Base-by-base conservation (phyloP, 805 yeast species). In the Metschnikowia lochheadii region DNA sequence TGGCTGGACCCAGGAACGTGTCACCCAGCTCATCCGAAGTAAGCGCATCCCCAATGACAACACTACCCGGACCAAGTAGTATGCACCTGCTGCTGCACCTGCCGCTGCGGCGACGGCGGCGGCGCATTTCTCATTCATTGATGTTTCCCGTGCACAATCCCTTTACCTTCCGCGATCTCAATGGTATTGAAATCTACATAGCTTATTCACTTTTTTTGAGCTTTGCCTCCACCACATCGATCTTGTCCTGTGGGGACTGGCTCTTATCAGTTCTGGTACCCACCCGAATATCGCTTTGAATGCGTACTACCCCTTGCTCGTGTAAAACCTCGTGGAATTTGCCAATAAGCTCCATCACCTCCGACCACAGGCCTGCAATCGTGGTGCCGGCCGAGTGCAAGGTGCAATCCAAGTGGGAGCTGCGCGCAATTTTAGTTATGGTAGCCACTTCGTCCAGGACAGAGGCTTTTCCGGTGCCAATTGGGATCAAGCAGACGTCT, bases 341-440 rank as follows among this genome's bases (percentile, higher is more conserved):
- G 6, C 96, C 96, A 59, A 89, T 85, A 48, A 88, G 68, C 33
- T 76, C 80, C 82, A 83, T 85, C 1, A 90, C 96, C 49, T 86
- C 90, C 60, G 83, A 82, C 96, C 96, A 90, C n/a, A 89, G 90
- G 1, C 97, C 97, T 60, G 87, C 86, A 58, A 86, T 83, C 1
- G 96, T 89, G 6, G 96, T 89, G 3, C 97, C 97, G 2, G 97
- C 97, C 58, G 95, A 85, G 67, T 89, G 97, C 52, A 89, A 71
- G 1, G 87, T 82, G 54, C 85, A 82, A 45, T 82, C 75, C 49
- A 89, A 70, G 2, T 80, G 84, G 31, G 87, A 80, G 21, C 75
- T 75, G 51, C 85, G 75, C 23, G 89, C 83, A 48, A 81, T 66
- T 26, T 77, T 70, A 54, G 89, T 92, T 38, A 86, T 82, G 43